Evolutionary conservation across 257 asterid species (phyloP).

Genomic region (Hygrophila difformis): DNA sequence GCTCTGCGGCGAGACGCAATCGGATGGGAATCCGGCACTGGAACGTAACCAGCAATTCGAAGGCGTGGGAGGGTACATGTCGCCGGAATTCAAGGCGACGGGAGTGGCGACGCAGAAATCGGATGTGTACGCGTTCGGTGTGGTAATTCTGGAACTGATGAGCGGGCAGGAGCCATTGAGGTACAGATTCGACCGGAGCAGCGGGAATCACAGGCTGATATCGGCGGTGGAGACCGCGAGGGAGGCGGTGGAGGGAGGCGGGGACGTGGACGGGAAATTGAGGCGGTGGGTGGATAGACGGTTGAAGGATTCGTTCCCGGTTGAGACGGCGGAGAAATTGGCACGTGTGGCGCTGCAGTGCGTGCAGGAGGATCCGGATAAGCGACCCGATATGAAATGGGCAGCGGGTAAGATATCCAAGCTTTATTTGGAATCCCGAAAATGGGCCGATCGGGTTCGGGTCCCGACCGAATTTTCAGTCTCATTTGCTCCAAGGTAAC

Average conservation of each 20-base stretch:
- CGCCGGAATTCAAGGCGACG: constrained; percentile 71
- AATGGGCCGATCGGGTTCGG: constrained; percentile 54
- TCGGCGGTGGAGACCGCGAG: constrained; percentile 53
- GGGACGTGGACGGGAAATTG: constrained; percentile 31
- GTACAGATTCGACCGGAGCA: constrained; percentile 41
- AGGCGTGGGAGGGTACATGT: constrained; percentile 86
- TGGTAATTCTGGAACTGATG: constrained; percentile 68
- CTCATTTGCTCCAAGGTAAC: constrained; percentile 74
- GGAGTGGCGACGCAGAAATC: constrained; percentile 84
- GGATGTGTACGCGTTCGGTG: constrained; percentile 90
- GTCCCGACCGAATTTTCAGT: constrained; percentile 56
- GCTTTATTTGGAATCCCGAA: constrained; percentile 55
- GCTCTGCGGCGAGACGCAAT: constrained; percentile 70
- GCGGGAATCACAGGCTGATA: constrained; percentile 29
- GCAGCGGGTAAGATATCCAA: constrained; percentile 67
- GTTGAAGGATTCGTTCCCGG: constrained; percentile 93
- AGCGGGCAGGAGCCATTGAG: constrained; percentile 74
- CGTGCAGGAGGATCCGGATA: constrained; percentile 65
- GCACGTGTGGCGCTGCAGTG: constrained; percentile 71
- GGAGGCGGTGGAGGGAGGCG: constrained; percentile 42
- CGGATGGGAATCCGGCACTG: constrained; percentile 20
- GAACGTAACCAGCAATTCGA: constrained; percentile 53
- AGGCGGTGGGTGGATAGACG: constrained; percentile 84
- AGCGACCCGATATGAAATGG: constrained; percentile 82
- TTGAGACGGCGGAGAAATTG: constrained; percentile 69